Conservation (phyloP, 2,329 filamentous ascomycete species). For the Ophiognomonia clavigignenti-juglandacearum region DNA sequence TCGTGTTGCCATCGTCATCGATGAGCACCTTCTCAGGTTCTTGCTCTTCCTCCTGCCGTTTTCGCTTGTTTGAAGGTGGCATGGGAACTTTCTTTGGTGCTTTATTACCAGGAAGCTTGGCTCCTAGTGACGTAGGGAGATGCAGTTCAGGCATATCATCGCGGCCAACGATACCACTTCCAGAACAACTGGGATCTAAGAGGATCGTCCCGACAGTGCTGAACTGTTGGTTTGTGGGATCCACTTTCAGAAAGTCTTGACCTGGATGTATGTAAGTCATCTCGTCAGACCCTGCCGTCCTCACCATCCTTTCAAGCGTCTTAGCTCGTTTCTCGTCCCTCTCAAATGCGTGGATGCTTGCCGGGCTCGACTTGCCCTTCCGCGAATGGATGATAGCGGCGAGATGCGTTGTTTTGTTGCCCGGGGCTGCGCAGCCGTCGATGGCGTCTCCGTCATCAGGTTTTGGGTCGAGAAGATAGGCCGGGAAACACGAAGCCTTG, state of each 20-base stretch:
- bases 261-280: slow-evolving; percentile 65
- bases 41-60: slow-evolving; percentile 32
- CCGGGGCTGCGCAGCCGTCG: slow-evolving; percentile 92
- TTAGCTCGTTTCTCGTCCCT: slow-evolving; percentile 66
- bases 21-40: slow-evolving; percentile 33
- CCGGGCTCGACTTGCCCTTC: slow-evolving; percentile 28
- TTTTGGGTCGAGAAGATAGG: slow-evolving; percentile 71
- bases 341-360: slow-evolving; percentile 70
- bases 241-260: slow-evolving; percentile 76
- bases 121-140: slow-evolving; percentile 39
- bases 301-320: slow-evolving; percentile 81
- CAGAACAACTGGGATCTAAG: slow-evolving; percentile 91
- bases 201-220: slow-evolving; percentile 73
- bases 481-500: slow-evolving; percentile 95
- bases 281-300: slow-evolving; percentile 63
- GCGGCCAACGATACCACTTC: slow-evolving; percentile 87
- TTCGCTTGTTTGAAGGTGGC: slow-evolving; percentile 37
- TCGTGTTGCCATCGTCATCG: slow-evolving; percentile 54
- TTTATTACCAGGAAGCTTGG: slow-evolving; percentile 12
- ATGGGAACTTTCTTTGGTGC: slow-evolving; percentile 15
- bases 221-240: slow-evolving; percentile 60
- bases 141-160: slow-evolving; percentile 70
- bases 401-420: slow-evolving; percentile 95
- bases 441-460: slow-evolving; percentile 69
- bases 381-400: slow-evolving; percentile 63